A percentile compares a stretch with the other conserved stretches of the same genome.
These are phyloP conservation scores for Hamamelis virginiana DNA, from an alignment of 164 flowering plant species.

Conservation along the genomic window DNA sequence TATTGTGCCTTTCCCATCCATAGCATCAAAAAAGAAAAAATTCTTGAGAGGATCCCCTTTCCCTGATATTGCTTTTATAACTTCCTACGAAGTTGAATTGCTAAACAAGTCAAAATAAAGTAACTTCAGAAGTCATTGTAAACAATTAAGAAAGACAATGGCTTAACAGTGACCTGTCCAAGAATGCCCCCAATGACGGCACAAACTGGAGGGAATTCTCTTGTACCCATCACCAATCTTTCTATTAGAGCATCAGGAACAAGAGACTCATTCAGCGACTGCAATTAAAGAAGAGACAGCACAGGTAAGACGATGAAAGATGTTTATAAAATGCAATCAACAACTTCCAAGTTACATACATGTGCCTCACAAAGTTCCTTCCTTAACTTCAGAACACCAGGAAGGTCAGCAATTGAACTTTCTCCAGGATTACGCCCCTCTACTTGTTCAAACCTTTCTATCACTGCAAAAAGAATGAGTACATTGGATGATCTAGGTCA, in stretches of 20 bases:
- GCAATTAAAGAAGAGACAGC: constrained; percentile 15
- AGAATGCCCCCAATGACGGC: constrained; percentile 89
- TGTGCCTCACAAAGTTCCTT: constrained; percentile 75
- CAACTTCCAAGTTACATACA: constrained; percentile 27
- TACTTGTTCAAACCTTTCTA: constrained; percentile 72
- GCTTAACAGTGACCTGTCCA: constrained; percentile 66
- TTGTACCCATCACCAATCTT: constrained; percentile 51
- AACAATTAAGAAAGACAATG: neutral
- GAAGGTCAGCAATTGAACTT: constrained; percentile 61
- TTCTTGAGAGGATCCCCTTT: constrained; percentile 94
- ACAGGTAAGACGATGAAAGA: constrained; percentile 2
- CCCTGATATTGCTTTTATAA: constrained; percentile 90
- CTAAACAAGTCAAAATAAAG: too few species aligned
- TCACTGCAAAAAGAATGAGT: constrained; percentile 41
- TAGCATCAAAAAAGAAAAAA: constrained; percentile 84
- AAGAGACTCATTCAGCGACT: constrained; percentile 69
- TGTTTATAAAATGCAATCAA: neutral
- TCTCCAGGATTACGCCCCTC: constrained; percentile 69
- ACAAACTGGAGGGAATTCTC: constrained; percentile 92
- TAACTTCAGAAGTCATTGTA: neutral
- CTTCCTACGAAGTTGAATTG: constrained; percentile 60
- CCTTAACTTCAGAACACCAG: constrained; percentile 54
- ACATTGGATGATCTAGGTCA: too few species aligned
- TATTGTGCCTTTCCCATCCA: constrained; percentile 86
- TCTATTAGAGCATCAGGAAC: constrained; percentile 71